phyloP scores from a whole-genome alignment of 2,329 filamentous ascomycete genomes.

The Arthrobotrys sinensis region DNA sequence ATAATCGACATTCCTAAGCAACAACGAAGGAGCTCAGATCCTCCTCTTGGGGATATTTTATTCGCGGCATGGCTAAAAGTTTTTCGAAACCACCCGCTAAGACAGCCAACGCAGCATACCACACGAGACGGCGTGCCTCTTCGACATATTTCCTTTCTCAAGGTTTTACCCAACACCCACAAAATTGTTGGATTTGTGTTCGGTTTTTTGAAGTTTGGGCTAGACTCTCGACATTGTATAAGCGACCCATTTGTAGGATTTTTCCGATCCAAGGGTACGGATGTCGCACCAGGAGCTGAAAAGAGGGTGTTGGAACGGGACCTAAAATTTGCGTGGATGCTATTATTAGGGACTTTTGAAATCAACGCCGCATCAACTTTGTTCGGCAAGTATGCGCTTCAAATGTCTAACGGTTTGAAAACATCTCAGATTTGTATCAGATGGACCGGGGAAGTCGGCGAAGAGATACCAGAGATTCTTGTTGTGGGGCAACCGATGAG shows the following conservation, averaged over 20 bases:
- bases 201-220: background rate
- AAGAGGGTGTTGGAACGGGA: too few species aligned
- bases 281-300: too few species aligned
- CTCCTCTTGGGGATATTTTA: slow-evolving; percentile 1
- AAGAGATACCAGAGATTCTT: background rate
- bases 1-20: background rate
- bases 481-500: too few species aligned
- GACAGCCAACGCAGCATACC: background rate
- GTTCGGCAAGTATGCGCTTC: background rate
- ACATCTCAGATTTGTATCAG: background rate
- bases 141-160: background rate
- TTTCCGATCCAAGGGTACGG: too few species aligned
- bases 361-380: background rate
- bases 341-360: background rate
- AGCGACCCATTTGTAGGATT: too few species aligned
- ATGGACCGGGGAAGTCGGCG: background rate
- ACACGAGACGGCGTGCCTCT: background rate
- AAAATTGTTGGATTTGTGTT: background rate
- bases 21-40: background rate
- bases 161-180: background rate
- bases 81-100: background rate
- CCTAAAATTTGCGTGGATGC: background rate
- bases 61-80: slow-evolving; percentile 6
- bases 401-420: too few species aligned
- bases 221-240: too few species aligned